Conservation (phyloP, 805 yeast genomes). For the Saccharomycopsis capsularis region DNA sequence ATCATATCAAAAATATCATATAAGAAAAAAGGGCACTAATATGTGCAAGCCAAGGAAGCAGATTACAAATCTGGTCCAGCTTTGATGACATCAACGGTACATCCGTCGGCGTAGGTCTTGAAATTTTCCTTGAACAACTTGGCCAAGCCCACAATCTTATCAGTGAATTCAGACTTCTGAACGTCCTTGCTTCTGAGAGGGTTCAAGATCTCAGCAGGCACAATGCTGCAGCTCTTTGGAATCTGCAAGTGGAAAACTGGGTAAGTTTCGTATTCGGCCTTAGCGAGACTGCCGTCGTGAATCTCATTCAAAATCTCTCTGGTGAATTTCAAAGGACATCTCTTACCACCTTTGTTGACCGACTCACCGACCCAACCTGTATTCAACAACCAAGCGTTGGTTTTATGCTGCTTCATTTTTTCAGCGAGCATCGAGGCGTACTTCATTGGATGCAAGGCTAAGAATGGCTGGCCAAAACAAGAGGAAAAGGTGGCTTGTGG, state of each 20-base stretch:
- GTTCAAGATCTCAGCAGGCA: slow-evolving; percentile 78
- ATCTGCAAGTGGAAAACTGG: slow-evolving; percentile 82
- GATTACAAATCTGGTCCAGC: slow-evolving; percentile 66
- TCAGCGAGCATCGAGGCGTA: slow-evolving; percentile 94
- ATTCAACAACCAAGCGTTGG: slow-evolving; percentile 93
- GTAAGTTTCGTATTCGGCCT: slow-evolving; percentile 75
- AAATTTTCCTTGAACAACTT: slow-evolving; percentile 79
- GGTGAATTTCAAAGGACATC: slow-evolving; percentile 96
- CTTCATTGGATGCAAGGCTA: slow-evolving; percentile 96
- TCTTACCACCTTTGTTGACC: slow-evolving; percentile 86
- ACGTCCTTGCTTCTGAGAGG: slow-evolving; percentile 77
- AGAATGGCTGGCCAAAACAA: slow-evolving; percentile 98
- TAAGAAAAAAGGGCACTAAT: too few relatives aligned
- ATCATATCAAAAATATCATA: too few relatives aligned
- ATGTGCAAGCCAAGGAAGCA: too few relatives aligned
- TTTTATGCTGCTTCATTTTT: slow-evolving; percentile 81
- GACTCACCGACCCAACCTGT: slow-evolving; percentile 99
- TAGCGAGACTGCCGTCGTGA: slow-evolving; percentile 80
- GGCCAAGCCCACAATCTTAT: slow-evolving; percentile 43
- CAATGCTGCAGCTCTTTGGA: slow-evolving; percentile 69
- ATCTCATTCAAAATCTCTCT: slow-evolving; percentile 93
- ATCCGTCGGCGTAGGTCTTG: slow-evolving; percentile 71
- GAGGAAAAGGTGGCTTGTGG: slow-evolving; percentile 98
- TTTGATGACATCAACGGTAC: slow-evolving; percentile 79
- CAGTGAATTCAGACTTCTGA: slow-evolving; percentile 6